A percentile compares a stretch with the other conserved stretches of the same genome.
Conservation (phyloP, 768 basidiomycete species). For the Dendrothele bispora region DNA sequence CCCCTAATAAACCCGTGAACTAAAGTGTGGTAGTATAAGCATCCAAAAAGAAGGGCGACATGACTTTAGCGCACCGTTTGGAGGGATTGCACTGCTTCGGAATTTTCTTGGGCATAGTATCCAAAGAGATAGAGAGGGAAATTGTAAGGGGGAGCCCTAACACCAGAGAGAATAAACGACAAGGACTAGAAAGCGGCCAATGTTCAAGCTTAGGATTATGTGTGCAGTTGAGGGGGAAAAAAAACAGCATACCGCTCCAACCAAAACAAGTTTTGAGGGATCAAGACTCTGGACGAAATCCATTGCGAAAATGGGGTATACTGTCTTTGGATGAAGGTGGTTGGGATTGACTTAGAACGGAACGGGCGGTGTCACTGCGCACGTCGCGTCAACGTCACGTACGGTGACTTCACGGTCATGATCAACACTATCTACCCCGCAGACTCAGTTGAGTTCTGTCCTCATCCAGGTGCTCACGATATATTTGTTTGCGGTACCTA, state of each 20-base stretch:
- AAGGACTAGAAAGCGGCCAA: no score
- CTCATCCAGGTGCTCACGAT: constrained; percentile 53
- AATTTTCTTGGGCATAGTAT: constrained; percentile 66
- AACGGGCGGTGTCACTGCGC: no score
- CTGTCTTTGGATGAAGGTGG: constrained; percentile 2
- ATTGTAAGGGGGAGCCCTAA: constrained; percentile 68
- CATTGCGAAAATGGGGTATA: constrained; percentile 30
- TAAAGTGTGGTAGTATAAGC: constrained; percentile 24
- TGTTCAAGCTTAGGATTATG: constrained; percentile 22
- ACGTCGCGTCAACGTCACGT: no score
- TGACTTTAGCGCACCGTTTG: constrained; percentile 51
- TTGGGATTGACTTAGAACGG: no score
- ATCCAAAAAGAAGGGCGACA: neutral
- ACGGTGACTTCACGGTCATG: neutral
- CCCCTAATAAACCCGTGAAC: constrained; percentile 66
- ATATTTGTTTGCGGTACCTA: constrained; percentile 93
- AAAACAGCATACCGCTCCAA: constrained; percentile 51
- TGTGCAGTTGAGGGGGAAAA: neutral
- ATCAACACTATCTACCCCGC: constrained; percentile 72
- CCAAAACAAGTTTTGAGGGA: constrained; percentile 65
- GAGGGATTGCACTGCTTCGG: constrained; percentile 63
- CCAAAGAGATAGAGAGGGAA: constrained; percentile 84
- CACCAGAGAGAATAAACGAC: constrained; percentile 54
- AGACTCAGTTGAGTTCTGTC: constrained; percentile 91
- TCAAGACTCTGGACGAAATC: constrained; percentile 76